phyloP scores from a whole-genome alignment of 768 basidiomycete species.

The Phanerodontia chrysosporium region DNA sequence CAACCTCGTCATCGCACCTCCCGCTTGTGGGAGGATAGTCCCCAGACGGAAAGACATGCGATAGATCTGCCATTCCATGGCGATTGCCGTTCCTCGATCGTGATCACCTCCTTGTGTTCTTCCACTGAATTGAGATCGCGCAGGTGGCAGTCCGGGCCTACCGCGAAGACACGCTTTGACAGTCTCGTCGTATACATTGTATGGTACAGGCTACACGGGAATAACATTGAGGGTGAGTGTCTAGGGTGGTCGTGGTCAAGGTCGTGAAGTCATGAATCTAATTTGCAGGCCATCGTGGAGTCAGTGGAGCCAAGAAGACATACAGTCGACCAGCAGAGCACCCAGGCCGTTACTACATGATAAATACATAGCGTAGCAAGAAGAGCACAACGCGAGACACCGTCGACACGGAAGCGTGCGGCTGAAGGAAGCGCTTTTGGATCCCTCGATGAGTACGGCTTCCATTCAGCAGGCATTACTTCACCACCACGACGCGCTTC shows the following conservation, averaged over 20 bases:
- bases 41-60: background rate
- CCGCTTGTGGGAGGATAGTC: background rate
- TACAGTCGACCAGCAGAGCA: background rate
- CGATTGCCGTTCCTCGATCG: constrained; percentile 7
- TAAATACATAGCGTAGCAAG: background rate
- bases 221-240: background rate
- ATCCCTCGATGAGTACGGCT: no score
- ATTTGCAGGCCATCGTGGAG: background rate
- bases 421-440: no score
- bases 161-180: background rate
- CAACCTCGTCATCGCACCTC: background rate
- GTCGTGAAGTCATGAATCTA: background rate
- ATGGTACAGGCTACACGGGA: background rate
- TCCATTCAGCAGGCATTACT: constrained; percentile 10
- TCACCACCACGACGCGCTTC: constrained; percentile 50
- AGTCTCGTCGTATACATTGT: background rate
- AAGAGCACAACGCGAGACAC: background rate
- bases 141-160: background rate
- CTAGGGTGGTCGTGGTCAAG: background rate
- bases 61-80: background rate
- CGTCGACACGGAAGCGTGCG: background rate
- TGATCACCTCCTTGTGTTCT: constrained; percentile 1
- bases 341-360: background rate
- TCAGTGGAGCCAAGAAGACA: background rate
- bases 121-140: background rate